Evolutionary conservation across 139 green algal genomes (phyloP), one percentile per base, ranked within the genome.

Genomic region (Nannochloris sp.): DNA sequence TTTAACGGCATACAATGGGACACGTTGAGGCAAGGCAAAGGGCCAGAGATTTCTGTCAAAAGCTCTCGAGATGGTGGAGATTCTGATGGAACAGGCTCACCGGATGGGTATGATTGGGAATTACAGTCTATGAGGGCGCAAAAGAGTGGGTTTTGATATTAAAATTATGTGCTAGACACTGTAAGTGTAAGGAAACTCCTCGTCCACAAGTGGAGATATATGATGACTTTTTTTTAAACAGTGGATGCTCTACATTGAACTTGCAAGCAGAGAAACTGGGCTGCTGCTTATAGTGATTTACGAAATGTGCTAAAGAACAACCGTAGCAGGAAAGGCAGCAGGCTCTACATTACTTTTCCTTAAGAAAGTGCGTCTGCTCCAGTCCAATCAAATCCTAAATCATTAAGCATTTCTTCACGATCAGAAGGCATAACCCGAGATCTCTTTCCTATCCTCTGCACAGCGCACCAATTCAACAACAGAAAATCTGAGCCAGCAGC

Each of bases 381-480:
- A 0, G 42, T 82, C 81, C 81, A 92, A 70, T 91, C 85, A 73
- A 92, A 92, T 1, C 68, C 81, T 24, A 83, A 54, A 14, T 51
- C 66, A 34, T 83, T 66, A 32, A 92, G 74, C 51, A 73, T 13
- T 4, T 61, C 45, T 19, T 77, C 48, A 6, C 82, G 54, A 9
- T 72, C 60, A 9, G 67, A 35, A 0, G 48, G 30, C 42, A 92
- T 57, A 37, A 81, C 71, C 4, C 72, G 34, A 51, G 64, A 81
- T 25, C 85, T 64, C 13, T 68, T 56, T 15, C 79, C 83, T 31
- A 87, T 80, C 33, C 84, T 70, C 70, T 89, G 83, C 5, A 89
- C 67, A 10, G 56, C 64, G 58, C 71, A 87, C 83, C 85, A 91
- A 65, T 91, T 90, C 34, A 81, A 76, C 3, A 91, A 76, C 38